These are phyloP conservation scores for Quercus rubra DNA, from an alignment of 306 rosid species.

Conservation along the genomic window DNA sequence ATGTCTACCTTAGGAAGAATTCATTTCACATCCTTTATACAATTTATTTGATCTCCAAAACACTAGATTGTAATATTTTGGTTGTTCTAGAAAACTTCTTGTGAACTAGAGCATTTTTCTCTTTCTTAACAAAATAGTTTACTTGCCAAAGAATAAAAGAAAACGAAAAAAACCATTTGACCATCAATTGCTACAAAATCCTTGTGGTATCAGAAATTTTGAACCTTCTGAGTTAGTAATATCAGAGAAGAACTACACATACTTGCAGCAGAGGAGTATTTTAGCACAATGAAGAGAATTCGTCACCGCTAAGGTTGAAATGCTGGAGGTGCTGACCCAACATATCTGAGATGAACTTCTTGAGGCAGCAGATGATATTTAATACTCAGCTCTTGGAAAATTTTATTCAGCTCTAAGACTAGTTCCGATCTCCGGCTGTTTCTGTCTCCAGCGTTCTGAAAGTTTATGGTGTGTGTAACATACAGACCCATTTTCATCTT, in stretches of 20 bases:
- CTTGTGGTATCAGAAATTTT: too few relatives aligned
- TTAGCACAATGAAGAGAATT: background rate
- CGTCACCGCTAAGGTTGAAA: constrained; percentile 23
- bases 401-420: constrained; percentile 72
- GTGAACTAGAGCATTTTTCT: too few relatives aligned
- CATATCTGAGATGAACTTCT: constrained; percentile 52
- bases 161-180: too few relatives aligned
- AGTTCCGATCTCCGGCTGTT: constrained; percentile 66
- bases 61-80: too few relatives aligned
- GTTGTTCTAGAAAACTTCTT: too few relatives aligned
- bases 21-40: background rate
- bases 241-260: background rate
- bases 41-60: background rate
- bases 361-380: constrained; percentile 70
- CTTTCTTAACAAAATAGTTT: too few relatives aligned
- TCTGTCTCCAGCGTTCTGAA: constrained; percentile 65
- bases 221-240: background rate
- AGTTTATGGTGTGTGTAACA: constrained; percentile 77
- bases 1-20: background rate
- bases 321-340: constrained; percentile 23
- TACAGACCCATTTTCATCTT: constrained; percentile 56
- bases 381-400: constrained; percentile 64
- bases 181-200: too few relatives aligned
- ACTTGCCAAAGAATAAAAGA: too few relatives aligned
- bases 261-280: background rate